Evolutionary conservation across 345 rosid genomes (phyloP).

Genomic region (Lagerstroemia speciosa): DNA sequence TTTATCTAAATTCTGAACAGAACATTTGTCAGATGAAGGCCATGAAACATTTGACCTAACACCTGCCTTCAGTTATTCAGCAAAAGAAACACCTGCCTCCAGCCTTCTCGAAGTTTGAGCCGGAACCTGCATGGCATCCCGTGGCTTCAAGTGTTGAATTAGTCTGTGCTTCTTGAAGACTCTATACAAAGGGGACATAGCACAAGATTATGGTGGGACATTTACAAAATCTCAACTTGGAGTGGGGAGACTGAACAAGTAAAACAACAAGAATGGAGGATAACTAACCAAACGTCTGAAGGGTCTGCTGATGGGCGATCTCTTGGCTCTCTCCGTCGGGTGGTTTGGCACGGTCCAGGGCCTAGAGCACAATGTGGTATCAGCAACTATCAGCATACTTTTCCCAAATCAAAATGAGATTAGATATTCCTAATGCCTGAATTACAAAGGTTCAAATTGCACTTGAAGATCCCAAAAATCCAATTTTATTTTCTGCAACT

Average conservation of each 20-base stretch:
- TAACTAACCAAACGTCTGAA: slow-evolving; percentile 54
- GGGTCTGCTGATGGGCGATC: slow-evolving; percentile 34
- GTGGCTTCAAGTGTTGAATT: slow-evolving; percentile 26
- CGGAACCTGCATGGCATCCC: too few relatives aligned
- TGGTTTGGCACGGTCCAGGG: slow-evolving; percentile 65
- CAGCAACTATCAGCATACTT: background rate
- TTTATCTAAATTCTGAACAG: too few relatives aligned
- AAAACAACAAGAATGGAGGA: background rate
- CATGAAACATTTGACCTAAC: too few relatives aligned
- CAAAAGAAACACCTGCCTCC: too few relatives aligned
- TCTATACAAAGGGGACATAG: slow-evolving; percentile 7
- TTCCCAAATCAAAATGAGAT: background rate
- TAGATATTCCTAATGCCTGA: background rate
- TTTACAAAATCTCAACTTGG: background rate
- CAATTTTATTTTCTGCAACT: too few relatives aligned
- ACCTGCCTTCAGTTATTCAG: too few relatives aligned
- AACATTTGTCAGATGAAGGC: too few relatives aligned
- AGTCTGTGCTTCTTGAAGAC: slow-evolving; percentile 28
- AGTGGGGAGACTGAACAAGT: background rate
- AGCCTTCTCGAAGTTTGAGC: too few relatives aligned
- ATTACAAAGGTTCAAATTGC: background rate
- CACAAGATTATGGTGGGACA: background rate
- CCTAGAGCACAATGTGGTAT: slow-evolving; percentile 19
- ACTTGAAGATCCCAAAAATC: too few relatives aligned
- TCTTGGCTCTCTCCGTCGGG: slow-evolving; percentile 36